A percentile compares a stretch with the other conserved stretches of the same genome.
Conservation (phyloP, 176 grass and related monocot species). For the Oryza glaberrima region DNA sequence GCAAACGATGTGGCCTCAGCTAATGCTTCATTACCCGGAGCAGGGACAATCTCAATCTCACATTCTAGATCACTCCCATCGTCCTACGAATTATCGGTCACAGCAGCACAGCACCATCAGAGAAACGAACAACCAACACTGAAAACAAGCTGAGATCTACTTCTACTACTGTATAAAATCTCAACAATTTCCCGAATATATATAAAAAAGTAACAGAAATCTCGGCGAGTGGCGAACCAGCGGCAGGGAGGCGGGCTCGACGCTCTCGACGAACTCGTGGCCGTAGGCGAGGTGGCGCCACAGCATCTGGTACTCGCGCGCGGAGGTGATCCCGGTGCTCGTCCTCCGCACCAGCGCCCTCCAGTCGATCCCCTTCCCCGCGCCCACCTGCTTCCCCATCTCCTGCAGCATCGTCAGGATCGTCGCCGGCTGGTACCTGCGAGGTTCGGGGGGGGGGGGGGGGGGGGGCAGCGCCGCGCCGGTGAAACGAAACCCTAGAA, state of each 20-base stretch:
- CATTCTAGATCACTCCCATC: conserved; percentile 95
- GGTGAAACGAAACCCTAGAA: conserved; percentile 54
- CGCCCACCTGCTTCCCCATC: conserved; percentile 52
- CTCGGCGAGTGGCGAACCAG: conserved; percentile 63
- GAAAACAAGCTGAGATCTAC: neutral
- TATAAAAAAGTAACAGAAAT: neutral
- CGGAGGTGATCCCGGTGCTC: conserved; percentile 72
- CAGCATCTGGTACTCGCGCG: conserved; percentile 94
- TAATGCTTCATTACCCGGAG: conserved; percentile 47
- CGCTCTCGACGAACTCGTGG: conserved; percentile 46
- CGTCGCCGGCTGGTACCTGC: conserved; percentile 73
- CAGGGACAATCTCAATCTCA: conserved; percentile 70
- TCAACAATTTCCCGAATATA: neutral
- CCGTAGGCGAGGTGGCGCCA: conserved; percentile 89
- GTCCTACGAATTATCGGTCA: conserved; percentile 50
- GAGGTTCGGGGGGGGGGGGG: neutral
- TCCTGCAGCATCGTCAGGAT: conserved; percentile 81
- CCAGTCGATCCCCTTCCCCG: conserved; percentile 65
- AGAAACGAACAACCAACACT: neutral
- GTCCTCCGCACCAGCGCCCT: conserved; percentile 55
- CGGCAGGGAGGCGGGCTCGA: conserved; percentile 49
- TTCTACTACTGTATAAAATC: neutral
- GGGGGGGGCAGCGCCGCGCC: neutral
- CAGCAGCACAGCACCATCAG: neutral
- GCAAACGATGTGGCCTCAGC: conserved; percentile 65